Evolutionary conservation across 345 rosid genomes (phyloP), one percentile per base, ranked within the genome.

Genomic region (Camelina sativa): DNA sequence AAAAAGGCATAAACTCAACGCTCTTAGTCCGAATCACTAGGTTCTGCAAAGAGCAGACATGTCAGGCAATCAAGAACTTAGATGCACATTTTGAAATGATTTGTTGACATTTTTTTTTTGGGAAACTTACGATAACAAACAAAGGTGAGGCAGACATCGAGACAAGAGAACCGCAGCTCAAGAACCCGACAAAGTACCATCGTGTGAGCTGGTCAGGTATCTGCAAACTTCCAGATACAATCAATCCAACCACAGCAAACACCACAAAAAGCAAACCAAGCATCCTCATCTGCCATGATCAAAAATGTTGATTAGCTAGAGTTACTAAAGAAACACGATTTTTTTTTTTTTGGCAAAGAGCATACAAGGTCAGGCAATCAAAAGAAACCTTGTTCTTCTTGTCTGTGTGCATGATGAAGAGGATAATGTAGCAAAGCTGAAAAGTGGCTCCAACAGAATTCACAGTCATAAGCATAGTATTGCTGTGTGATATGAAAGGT

Each of bases 111-210:
- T 11, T 62, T 32, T 17, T 19, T 19, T 20, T 20, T 20, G 22
- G 68, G 30, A 25, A 44, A 82, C 98, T 85, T 77, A 93, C 98
- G 22, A 93, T 89, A 72, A 93, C 83, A 80, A 91, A 84, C 84
- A 93, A 82, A 0, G 98, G 98, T 13, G 98, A 93, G 6, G 96
- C 98, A 64, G 87, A 89, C 98, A 93, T 93, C 35, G 92, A 88
- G 52, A 91, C 77, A 67, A 93, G 96, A 84, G 94, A 82, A 74
- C 63, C 82, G 50, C 86, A 73, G 54, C 96, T 91, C 81, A 93
- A 57, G 22, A 76, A 40, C 38, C 98, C 98, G 25, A 91, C 89
- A 51, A 80, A 50, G 25, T 85, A 73, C 86, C 82, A 72, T 19
- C 97, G 82, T 10, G 56, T 41, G 47, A 62, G 15, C 56, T 11